Percentiles rank a stretch among this genome's conserved stretches.
Conservation (phyloP, 305 asterid genomes). For the Fraxinus dipetala region DNA sequence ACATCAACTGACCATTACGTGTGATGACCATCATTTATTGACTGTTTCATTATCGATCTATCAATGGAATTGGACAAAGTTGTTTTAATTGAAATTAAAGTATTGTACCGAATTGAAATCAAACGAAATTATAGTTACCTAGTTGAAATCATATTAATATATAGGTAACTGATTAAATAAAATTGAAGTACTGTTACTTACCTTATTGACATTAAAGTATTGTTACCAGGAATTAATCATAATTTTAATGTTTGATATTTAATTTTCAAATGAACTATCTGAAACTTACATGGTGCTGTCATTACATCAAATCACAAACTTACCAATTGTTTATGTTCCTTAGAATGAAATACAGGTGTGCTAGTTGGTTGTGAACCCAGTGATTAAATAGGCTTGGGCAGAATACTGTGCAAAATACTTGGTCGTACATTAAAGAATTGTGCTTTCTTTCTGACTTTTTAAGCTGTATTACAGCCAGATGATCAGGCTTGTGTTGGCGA, state of each 20-base stretch:
- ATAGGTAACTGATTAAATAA: neutral
- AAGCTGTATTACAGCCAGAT: constrained; percentile 52
- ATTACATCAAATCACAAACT: neutral
- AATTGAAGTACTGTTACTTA: neutral
- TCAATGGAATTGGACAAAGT: neutral
- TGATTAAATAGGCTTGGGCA: neutral
- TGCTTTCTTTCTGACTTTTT: neutral
- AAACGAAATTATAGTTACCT: neutral
- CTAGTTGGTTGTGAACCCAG: neutral
- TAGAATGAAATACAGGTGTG: neutral
- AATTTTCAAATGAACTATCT: neutral
- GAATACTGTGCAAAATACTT: neutral
- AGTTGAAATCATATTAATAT: neutral
- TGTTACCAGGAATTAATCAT: neutral
- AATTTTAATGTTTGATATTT: neutral
- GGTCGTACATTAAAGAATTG: neutral
- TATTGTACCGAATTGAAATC: neutral
- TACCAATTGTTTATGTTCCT: neutral
- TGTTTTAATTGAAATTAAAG: neutral
- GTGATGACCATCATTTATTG: neutral
- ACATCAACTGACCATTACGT: neutral
- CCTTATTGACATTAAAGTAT: neutral
- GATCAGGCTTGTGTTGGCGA: constrained; percentile 81
- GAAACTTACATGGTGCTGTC: neutral
- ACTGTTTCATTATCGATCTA: neutral